Evolutionary conservation across 1,284 basidiomycete species (phyloP), one percentile per base, ranked within the genome.

Genomic region (Ganoderma multipileum): DNA sequence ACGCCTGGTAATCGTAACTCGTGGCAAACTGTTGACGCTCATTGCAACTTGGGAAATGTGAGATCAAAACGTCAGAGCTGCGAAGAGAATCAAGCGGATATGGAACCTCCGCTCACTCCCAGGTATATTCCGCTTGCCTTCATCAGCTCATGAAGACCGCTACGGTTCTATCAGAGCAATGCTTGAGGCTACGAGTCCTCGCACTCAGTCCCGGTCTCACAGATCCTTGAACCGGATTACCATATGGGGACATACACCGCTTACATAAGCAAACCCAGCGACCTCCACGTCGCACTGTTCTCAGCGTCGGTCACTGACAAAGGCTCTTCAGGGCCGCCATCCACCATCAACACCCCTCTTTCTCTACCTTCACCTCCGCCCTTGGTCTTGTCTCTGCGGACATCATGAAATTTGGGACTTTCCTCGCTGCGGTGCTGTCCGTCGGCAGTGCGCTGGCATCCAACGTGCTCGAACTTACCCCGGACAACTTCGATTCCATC

Each of bases 391-490:
- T 91, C 73, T 23, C 14, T 14, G 50, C 6, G 28, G 23, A 28
- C 36, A 28, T 61, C 59, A 68, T 68, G 67, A 64, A 85, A 28
- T 76, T 89, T 72, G 85, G 61, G 18, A 64, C 88, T 58, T 74
- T 93, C 65, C 81, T 92, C 71, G 81, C 86, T 16, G 83, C 88
- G 33, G 82, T 88, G 28, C 76, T 93, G 20, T 77, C 90, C 72
- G 76, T 82, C 11, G 84, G 87, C 39, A 82, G 85, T 61, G 92
- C 84, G 52, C 79, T 78, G 71, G 95, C 91, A 38, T 95, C 90
- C n/a, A 95, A 95, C 75, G 95, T 95, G 62, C 73, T 95, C 64
- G 95, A 95, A 20, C 89, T 97, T 60, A 87, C 79, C 61, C 84
- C 91, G 0, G 83, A 86, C 70, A 95, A 92, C 82, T 97, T 96